Evolutionary conservation across 495 filamentous ascomycete genomes (phyloP).

Genomic region (Penicillium roqueforti): DNA sequence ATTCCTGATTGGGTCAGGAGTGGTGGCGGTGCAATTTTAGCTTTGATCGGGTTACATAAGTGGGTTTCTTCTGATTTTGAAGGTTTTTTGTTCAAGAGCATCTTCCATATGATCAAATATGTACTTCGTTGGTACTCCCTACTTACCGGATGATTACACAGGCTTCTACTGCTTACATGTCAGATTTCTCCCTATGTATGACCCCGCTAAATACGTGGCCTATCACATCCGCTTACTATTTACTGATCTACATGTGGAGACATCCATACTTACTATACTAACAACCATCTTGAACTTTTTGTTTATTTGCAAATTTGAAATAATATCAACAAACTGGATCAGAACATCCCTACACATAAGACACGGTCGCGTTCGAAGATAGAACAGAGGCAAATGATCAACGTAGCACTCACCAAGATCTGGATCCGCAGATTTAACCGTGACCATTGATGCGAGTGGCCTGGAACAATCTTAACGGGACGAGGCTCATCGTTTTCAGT

Average conservation of each 20-base stretch:
- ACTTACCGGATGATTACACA: background rate
- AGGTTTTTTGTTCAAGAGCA: too few relatives aligned
- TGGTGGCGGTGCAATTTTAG: slow-evolving; percentile 23
- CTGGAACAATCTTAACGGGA: background rate
- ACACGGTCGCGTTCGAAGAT: background rate
- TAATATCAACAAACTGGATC: background rate
- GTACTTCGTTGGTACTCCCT: too few relatives aligned
- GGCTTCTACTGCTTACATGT: background rate
- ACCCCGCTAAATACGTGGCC: background rate
- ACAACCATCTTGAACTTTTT: background rate
- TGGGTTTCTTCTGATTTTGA: background rate
- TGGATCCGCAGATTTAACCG: background rate
- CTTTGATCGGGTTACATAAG: slow-evolving; percentile 2
- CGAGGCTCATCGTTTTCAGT: background rate
- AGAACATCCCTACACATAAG: background rate
- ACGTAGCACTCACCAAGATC: background rate
- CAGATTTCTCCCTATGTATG: background rate
- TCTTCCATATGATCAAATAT: too few relatives aligned
- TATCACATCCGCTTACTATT: background rate
- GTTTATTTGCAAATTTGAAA: background rate
- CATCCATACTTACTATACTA: background rate
- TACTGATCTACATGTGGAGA: background rate
- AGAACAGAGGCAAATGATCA: background rate
- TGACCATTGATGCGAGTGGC: background rate
- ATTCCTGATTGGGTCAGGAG: slow-evolving; percentile 10